phyloP scores from a whole-genome alignment of 1,284 basidiomycete genomes.

The Trichosporon coremiiforme region DNA sequence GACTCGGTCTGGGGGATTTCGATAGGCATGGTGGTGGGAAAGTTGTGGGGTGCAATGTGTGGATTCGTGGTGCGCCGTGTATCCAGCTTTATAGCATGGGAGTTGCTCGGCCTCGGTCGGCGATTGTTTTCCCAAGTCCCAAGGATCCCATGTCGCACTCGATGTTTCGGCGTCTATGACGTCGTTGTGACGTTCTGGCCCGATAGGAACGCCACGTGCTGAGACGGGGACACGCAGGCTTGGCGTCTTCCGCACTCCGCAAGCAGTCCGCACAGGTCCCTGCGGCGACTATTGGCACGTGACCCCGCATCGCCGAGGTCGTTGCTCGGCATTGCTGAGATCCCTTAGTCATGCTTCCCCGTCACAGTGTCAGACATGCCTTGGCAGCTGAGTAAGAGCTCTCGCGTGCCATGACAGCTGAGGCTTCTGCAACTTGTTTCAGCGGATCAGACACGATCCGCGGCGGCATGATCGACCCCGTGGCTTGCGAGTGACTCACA shows the following conservation, averaged over 20 bases:
- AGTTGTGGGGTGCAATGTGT: neutral
- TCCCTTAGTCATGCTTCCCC: no score
- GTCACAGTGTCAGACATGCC: no score
- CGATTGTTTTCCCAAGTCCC: neutral
- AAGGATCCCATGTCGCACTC: neutral
- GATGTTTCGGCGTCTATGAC: neutral
- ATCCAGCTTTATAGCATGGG: neutral
- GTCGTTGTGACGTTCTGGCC: neutral
- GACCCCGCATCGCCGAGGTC: neutral
- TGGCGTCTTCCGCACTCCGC: neutral
- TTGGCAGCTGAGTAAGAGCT: no score
- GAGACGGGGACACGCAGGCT: neutral
- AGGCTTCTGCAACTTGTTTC: no score
- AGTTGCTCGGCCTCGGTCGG: neutral
- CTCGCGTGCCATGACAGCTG: no score
- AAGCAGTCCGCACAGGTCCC: neutral
- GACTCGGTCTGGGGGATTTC: neutral
- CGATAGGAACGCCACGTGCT: no score
- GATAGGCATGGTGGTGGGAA: conserved; percentile 3
- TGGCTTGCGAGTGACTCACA: no score
- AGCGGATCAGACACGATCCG: no score
- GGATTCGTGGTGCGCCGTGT: neutral
- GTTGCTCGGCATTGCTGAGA: no score
- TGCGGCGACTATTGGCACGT: neutral
- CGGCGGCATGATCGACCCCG: no score